Base-by-base conservation (phyloP, 2,329 filamentous ascomycete genomes). In the Fusarium verticillioides region DNA sequence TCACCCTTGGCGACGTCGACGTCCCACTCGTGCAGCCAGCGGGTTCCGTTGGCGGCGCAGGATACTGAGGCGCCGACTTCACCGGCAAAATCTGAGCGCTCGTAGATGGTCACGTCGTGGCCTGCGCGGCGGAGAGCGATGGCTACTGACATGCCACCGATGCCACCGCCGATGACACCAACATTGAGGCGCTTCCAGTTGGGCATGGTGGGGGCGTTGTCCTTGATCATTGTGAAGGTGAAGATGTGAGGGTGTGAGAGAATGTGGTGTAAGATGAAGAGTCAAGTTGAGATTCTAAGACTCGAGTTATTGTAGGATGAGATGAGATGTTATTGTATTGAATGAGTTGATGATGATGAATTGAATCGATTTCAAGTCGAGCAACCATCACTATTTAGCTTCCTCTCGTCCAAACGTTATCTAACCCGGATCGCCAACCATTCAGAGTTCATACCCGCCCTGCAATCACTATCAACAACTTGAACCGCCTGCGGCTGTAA, bases 41-140 rank as follows among this genome's bases (percentile, higher is more conserved):
- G 85, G 2, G 91, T 91, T 12, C 91, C 91, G 75, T 93, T 93
- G 15, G 91, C 90, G 2, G 91, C 91, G 75, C 91, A 93, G 1
- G 88, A 91, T 0, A 92, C 86, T 0, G 90, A 92, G 0, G 90
- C 90, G 18, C 91, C 91, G 0, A 92, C 90, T 78, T 93, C 91
- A 19, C 91, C 90, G 1, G 87, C 90, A 73, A 89, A 93, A 78
- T 93, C 89, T 39, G 87, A 85, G 42, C 87, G 87, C 78, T 92
- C 91, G 77, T 93, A 93, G 70, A 93, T 87, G 26, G 88, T 91
- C 5, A 87, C 85, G 3, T 76, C 56, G 75, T 87, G 86, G 26
- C 86, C 86, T 5, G 84, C 82, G 28, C 84, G 83, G 8, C 85
- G 84, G 18, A 87, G 81, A 1, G 86, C 82, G 39, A 87, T 84